Base-by-base conservation (phyloP, 805 yeast species). In the Teunomyces barrocoloradensis region DNA sequence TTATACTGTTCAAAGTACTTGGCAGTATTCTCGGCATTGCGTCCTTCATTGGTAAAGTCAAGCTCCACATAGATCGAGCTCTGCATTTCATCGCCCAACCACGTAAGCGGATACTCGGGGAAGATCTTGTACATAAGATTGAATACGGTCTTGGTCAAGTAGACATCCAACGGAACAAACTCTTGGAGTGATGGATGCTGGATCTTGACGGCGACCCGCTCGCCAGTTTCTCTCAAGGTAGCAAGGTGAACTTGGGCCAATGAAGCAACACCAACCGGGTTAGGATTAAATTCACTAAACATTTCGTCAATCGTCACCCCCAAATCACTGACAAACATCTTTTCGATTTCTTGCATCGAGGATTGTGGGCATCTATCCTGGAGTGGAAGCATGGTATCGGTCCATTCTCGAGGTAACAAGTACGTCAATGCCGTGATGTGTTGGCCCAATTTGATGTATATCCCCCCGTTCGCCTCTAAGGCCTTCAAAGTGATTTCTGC, bases 71-170 rank as follows among this genome's bases (percentile, higher is more conserved):
- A 90, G 45, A 94, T 90, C 1, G 96, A 88, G 29, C 75, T 75
- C 58, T 87, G 89, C 64, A 94, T 73, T 66, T 94, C 99, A 49
- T 94, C 97, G 11, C 96, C 89, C n/a, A 94, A 74, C 99, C 99
- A 94, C 3, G 85, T 81, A 54, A 95, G 68, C 0, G 98, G 96
- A 60, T 92, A 94, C 48, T 94, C 94, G 0, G 99, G 98, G 61
- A 94, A 94, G 9, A 88, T 83, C 53, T 78, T 77, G 59, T 82
- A 81, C 74, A 94, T 81, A 51, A 87, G 66, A 25, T 73, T 71
- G 60, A 92, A 92, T 3, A 91, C 96, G 2, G 81, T 73, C 47
- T 79, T 77, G 0, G 97, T 91, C 61, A 94, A 66, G 57, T 79
- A 71, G 1, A 94, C 82, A 67, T 94, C 99, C 20, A 94, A 66